These are phyloP conservation scores for Dendrobium catenatum DNA, from an alignment of 106 monocot species.

Conservation along the genomic window DNA sequence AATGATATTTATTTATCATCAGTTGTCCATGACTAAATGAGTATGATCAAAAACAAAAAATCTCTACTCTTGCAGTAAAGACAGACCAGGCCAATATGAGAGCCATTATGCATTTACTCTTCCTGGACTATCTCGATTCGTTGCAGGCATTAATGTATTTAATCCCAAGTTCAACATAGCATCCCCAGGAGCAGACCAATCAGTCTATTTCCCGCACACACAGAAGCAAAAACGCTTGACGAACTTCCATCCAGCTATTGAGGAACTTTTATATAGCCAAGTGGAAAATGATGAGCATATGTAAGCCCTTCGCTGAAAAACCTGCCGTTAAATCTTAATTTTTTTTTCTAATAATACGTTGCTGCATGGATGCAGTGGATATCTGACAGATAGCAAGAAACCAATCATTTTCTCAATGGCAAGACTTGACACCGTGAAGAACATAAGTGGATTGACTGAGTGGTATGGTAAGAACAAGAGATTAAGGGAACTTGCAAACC, in stretches of 20 bases:
- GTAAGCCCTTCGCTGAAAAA: constrained; percentile 25
- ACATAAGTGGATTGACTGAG: constrained; percentile 80
- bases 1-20: not conserved
- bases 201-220: constrained; percentile 90
- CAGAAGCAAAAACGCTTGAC: constrained; percentile 74
- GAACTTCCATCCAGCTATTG: constrained; percentile 52
- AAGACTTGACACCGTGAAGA: constrained; percentile 92
- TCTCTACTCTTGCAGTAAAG: constrained; percentile 52
- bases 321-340: no score
- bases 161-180: constrained; percentile 98
- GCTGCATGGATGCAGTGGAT: constrained; percentile 37
- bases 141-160: constrained; percentile 75
- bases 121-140: constrained; percentile 82
- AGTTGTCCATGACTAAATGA: not conserved
- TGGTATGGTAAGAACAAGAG: constrained; percentile 88
- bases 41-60: not conserved
- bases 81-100: constrained; percentile 87
- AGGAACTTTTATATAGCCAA: constrained; percentile 69
- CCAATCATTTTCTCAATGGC: constrained; percentile 99
- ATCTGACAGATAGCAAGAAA: constrained; percentile 62
- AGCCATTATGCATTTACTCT: constrained; percentile 81
- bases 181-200: constrained; percentile 88
- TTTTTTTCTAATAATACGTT: not conserved
- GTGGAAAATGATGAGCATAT: constrained; percentile 70
- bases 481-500: constrained; percentile 80